These are phyloP conservation scores for Kregervanrija delftensis DNA, from an alignment of 805 yeast species.

Conservation along the genomic window DNA sequence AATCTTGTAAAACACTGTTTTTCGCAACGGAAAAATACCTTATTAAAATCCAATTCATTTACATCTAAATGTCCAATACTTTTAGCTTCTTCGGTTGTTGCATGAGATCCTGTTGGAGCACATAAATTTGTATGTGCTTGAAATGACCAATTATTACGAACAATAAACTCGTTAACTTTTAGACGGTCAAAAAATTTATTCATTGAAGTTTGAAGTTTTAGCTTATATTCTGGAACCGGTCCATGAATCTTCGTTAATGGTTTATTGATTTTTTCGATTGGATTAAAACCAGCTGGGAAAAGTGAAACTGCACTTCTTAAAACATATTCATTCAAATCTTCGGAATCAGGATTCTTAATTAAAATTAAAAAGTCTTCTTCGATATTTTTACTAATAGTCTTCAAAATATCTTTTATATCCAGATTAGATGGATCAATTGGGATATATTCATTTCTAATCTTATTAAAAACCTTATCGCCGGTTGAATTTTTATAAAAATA, in stretches of 20 bases:
- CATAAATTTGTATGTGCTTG: conserved; percentile 52
- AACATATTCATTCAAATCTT: conserved; percentile 45
- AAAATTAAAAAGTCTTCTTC: conserved; percentile 63
- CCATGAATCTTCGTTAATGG: conserved; percentile 56
- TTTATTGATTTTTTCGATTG: conserved; percentile 42
- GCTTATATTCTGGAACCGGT: conserved; percentile 65
- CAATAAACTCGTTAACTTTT: conserved; percentile 47
- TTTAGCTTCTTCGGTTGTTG: conserved; percentile 27
- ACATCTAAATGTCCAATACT: conserved; percentile 29
- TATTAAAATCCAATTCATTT: conserved; percentile 33
- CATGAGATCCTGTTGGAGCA: conserved; percentile 40
- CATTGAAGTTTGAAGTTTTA: conserved; percentile 56
- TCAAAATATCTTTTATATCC: conserved; percentile 11
- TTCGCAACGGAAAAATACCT: conserved; percentile 52
- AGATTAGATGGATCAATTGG: conserved; percentile 24
- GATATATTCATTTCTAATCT: conserved; percentile 33
- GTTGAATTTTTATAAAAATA: conserved; percentile 31
- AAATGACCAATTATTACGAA: conserved; percentile 63
- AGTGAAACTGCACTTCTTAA: conserved; percentile 51
- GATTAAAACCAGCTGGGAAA: conserved; percentile 72
- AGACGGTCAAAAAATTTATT: conserved; percentile 55
- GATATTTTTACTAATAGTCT: conserved; percentile 24
- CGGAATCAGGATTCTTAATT: conserved; percentile 33
- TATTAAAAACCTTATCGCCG: conserved; percentile 27
- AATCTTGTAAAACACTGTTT: conserved; percentile 50